Evolutionary conservation across 495 filamentous ascomycete species (phyloP), one percentile per base, ranked within the genome.

Genomic region (Bombardia bombarda): DNA sequence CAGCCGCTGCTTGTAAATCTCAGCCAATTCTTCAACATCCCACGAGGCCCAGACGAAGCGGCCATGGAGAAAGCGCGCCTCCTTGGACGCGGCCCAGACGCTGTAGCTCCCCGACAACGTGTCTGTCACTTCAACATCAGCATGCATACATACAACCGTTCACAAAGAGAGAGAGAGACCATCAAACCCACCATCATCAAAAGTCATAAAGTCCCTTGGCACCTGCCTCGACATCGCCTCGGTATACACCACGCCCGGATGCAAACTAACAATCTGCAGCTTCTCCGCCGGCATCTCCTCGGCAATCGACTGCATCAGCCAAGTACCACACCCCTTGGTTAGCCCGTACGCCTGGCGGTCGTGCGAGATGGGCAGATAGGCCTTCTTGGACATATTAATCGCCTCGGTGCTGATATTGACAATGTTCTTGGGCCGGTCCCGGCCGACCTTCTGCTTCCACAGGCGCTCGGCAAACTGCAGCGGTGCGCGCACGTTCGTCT

Each of bases 21-120:
- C 32, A 6, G 52, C 48, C 41, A 76, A 33, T 57, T 76, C 71
- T 3, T 70, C 58, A 0, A 78, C 64, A 47, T 78, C 75, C 74
- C 74, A 78, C 14, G 58, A 51, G 3, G 61, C 59, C 60, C 64
- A 74, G 3, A 70, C 57, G 33, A 72, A 67, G 31, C 63, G 66
- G 6, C 73, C 72, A 23, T 67, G 66, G 13, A 77, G 47, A 45
- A 74, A 75, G 7, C 45, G 49, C 14, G 72, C 68, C 34, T 78
- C 68, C 5, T 58, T 46, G 8, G 56, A 58, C 2, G 62, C 57
- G 1, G 63, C 53, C 75, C 75, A 78, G 19, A 77, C 60, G 31
- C n/a, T n/a, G n/a, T n/a, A n/a, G n/a, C n/a, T n/a, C n/a, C n/a
- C n/a, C n/a, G n/a, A n/a, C n/a, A n/a, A n/a, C n/a, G n/a, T n/a